A percentile compares a stretch with the other conserved stretches of the same genome.
These are phyloP conservation scores for Durusdinium trenchii DNA, from an alignment of 73 alveolate genomes.

Conservation along the genomic window DNA sequence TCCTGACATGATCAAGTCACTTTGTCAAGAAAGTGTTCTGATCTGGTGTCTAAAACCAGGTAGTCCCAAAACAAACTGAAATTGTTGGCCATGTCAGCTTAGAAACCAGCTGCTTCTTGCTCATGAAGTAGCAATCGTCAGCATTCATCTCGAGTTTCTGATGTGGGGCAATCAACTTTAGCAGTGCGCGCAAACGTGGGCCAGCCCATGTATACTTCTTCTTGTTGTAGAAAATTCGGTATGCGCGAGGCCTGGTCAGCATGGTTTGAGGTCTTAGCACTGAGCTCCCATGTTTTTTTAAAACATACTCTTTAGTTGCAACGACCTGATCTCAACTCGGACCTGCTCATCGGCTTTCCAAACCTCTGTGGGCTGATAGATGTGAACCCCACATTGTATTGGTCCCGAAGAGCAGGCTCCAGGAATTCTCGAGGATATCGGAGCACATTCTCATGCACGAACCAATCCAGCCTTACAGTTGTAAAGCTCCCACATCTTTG, in stretches of 20 bases:
- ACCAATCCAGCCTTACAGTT: slow-evolving; percentile 28
- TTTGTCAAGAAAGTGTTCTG: no score
- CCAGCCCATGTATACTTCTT: neutral
- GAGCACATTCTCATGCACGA: neutral
- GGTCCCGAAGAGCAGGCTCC: no score
- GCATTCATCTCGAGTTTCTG: neutral
- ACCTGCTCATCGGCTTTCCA: slow-evolving; percentile 49
- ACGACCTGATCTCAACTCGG: neutral
- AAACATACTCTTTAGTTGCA: neutral
- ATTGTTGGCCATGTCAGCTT: neutral
- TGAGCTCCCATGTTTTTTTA: neutral
- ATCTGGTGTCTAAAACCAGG: neutral
- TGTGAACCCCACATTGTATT: neutral
- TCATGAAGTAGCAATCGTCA: slow-evolving; percentile 23
- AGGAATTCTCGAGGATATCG: neutral
- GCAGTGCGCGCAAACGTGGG: neutral
- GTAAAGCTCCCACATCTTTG: no score
- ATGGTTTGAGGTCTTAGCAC: neutral
- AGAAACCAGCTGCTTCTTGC: neutral
- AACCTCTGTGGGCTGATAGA: neutral
- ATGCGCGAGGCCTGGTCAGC: neutral
- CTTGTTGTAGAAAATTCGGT: neutral
- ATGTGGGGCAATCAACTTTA: slow-evolving; percentile 13
- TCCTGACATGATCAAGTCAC: neutral
- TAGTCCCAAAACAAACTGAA: neutral